Evolutionary conservation across 176 grass and related monocot species (phyloP).

Genomic region (Thalia dealbata): DNA sequence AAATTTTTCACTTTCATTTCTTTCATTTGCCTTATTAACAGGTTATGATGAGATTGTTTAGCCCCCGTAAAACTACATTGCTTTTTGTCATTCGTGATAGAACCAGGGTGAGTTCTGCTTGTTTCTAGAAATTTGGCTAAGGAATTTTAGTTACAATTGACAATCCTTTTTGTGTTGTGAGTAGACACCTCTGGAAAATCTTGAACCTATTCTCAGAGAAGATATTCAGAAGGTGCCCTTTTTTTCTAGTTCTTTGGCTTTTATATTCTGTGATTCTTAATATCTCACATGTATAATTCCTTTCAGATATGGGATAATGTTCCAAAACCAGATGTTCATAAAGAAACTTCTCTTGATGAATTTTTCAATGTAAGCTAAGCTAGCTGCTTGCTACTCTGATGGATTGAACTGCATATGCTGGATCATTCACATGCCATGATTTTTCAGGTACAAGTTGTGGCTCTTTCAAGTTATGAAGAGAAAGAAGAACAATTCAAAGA

Average conservation of each 20-base stretch:
- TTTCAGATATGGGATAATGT: conserved; percentile 95
- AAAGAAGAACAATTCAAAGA: conserved; percentile 92
- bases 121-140: not conserved
- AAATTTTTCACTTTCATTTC: not conserved
- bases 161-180: conserved; percentile 13
- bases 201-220: conserved; percentile 91
- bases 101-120: conserved; percentile 45
- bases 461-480: conserved; percentile 85
- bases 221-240: conserved; percentile 84
- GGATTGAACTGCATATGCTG: conserved; percentile 1
- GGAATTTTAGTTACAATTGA: conserved; percentile 1
- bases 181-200: conserved; percentile 89
- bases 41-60: conserved; percentile 99
- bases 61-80: conserved; percentile 81
- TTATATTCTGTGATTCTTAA: conserved; percentile 3
- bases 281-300: conserved; percentile 18
- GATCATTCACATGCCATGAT: conserved; percentile 14
- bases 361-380: conserved; percentile 67
- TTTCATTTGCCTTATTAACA: conserved; percentile 19
- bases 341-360: conserved; percentile 86
- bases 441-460: conserved; percentile 72
- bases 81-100: conserved; percentile 96
- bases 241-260: conserved; percentile 2
- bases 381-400: conserved; percentile 9
- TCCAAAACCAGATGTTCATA: conserved; percentile 81